Conservation (phyloP, 2,329 filamentous ascomycete species). For the Monilinia vaccinii-corymbosi region DNA sequence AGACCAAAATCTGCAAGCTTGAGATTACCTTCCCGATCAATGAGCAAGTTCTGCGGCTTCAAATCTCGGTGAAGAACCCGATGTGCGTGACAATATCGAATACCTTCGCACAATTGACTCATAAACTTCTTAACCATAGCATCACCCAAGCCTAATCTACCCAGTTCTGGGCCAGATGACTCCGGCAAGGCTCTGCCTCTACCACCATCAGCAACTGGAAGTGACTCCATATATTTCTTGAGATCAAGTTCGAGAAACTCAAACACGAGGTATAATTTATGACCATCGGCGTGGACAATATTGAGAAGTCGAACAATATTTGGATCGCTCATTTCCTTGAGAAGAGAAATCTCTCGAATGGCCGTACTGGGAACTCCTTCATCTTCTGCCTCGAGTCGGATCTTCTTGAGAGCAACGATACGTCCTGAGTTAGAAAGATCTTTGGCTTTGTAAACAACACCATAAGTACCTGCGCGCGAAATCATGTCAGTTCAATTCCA, state of each 20-base stretch:
- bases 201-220: slow-evolving; percentile 75
- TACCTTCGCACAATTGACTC: slow-evolving; percentile 74
- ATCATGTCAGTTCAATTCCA: slow-evolving; percentile 16
- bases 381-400: slow-evolving; percentile 88
- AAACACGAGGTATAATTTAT: slow-evolving; percentile 89
- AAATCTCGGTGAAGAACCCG: slow-evolving; percentile 80
- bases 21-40: slow-evolving; percentile 77
- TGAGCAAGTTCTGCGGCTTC: slow-evolving; percentile 85
- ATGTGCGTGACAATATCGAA: slow-evolving; percentile 83
- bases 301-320: slow-evolving; percentile 84
- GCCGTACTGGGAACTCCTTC: slow-evolving; percentile 88
- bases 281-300: slow-evolving; percentile 88
- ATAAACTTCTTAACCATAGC: slow-evolving; percentile 90
- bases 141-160: slow-evolving; percentile 63
- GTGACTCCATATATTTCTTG: slow-evolving; percentile 93
- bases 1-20: slow-evolving; percentile 88
- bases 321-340: slow-evolving; percentile 89
- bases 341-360: slow-evolving; percentile 86
- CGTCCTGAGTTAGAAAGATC: slow-evolving; percentile 74
- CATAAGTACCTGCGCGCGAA: slow-evolving; percentile 65
- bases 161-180: slow-evolving; percentile 54
- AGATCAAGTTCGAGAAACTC: slow-evolving; percentile 87
- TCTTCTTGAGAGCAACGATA: slow-evolving; percentile 92
- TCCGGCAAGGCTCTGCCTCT: slow-evolving; percentile 79
- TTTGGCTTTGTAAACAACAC: slow-evolving; percentile 89